These are phyloP conservation scores for Fibroporia radiculosa DNA, from an alignment of 768 basidiomycete species.

Conservation along the genomic window DNA sequence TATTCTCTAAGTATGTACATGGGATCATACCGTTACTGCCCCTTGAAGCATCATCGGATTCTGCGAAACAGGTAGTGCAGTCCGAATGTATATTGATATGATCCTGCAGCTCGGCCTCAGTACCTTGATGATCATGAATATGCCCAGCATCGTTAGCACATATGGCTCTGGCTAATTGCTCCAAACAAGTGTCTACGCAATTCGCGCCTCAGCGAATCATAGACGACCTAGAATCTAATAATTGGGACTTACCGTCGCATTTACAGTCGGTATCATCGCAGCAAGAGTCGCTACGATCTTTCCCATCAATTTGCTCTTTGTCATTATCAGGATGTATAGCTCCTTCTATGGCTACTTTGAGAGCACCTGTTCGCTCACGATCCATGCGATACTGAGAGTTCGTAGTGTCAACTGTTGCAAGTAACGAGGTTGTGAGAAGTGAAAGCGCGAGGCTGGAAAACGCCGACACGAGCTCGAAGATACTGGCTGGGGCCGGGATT, in stretches of 20 bases:
- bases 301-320: neutral
- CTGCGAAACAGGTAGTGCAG: slow-evolving; percentile 1
- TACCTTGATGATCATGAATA: slow-evolving; percentile 9
- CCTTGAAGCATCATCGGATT: neutral
- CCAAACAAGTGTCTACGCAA: slow-evolving; percentile 17
- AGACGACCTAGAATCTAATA: neutral
- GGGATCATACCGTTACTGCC: too few relatives aligned
- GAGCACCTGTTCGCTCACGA: too few relatives aligned
- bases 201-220: neutral
- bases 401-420: too few relatives aligned
- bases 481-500: too few relatives aligned
- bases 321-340: too few relatives aligned
- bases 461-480: too few relatives aligned
- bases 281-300: slow-evolving; percentile 7
- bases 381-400: too few relatives aligned
- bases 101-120: too few relatives aligned
- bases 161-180: slow-evolving; percentile 19
- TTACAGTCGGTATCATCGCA: slow-evolving; percentile 17
- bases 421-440: too few relatives aligned
- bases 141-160: slow-evolving; percentile 21
- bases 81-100: neutral
- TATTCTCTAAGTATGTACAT: too few relatives aligned
- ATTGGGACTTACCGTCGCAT: slow-evolving; percentile 21
- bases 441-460: too few relatives aligned
- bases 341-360: too few relatives aligned